Percentiles rank a stretch among this genome's conserved stretches.
Evolutionary conservation across 495 filamentous ascomycete species (phyloP).

Genomic region (Evernia prunastri): DNA sequence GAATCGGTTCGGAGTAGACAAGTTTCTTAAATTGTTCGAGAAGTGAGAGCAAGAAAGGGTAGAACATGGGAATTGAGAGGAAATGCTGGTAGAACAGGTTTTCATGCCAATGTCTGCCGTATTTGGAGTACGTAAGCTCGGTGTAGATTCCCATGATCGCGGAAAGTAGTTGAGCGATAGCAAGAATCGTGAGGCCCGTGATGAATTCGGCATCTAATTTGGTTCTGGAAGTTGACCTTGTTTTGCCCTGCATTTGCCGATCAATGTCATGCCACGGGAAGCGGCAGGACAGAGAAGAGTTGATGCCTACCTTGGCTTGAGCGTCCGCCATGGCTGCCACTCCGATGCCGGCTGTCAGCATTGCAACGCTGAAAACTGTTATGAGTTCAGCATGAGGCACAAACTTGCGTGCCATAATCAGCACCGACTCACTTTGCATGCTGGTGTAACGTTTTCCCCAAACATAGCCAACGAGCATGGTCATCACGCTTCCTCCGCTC

Average conservation of each 20-base stretch:
- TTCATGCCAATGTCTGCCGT: constrained; percentile 90
- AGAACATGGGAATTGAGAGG: constrained; percentile 64
- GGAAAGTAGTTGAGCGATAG: constrained; percentile 81
- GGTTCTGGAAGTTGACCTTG: constrained; percentile 16
- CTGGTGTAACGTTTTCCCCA: constrained; percentile 76
- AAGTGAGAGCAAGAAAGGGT: constrained; percentile 43
- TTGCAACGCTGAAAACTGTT: constrained; percentile 60
- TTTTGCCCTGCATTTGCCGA: constrained; percentile 27
- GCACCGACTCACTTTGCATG: constrained; percentile 46
- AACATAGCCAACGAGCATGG: constrained; percentile 79
- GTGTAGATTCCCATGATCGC: constrained; percentile 94
- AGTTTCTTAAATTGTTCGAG: constrained; percentile 24
- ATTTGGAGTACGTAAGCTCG: constrained; percentile 74
- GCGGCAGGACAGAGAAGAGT: background rate
- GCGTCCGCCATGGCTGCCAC: constrained; percentile 84
- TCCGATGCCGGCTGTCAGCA: constrained; percentile 81
- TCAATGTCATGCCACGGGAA: background rate
- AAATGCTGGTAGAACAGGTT: constrained; percentile 91
- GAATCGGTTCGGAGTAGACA: constrained; percentile 23
- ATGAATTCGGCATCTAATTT: constrained; percentile 41
- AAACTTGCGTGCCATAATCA: background rate
- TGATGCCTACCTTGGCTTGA: constrained; percentile 59
- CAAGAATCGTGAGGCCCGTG: constrained; percentile 76
- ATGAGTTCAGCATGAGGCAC: background rate
- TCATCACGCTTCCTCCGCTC: constrained; percentile 90